Evolutionary conservation across 305 asterid genomes (phyloP), one percentile per base, ranked within the genome.

Genomic region (Salvia sclarea): DNA sequence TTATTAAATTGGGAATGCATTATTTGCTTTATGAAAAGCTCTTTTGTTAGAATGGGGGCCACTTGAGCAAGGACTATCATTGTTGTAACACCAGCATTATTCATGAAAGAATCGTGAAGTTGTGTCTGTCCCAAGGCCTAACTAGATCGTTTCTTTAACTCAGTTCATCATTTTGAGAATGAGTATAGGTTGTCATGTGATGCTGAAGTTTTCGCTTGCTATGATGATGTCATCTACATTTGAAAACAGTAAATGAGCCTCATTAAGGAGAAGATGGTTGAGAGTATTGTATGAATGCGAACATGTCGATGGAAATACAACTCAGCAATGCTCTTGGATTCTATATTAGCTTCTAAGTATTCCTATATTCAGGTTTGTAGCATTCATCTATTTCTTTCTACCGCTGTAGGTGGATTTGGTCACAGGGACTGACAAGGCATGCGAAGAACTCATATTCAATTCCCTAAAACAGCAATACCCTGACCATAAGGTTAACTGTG

Each of bases 381-480:
- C 7, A 13, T 30, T 70, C 45, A 58, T 67, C 30, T 44, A 16
- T 54, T 48, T 62, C 30, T 64, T 73, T 64, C 20, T 61, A 37
- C 4, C 53, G 62, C 71, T 66, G 74, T 71, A 93, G 98, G 98
- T 90, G 80, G 98, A 93, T 84, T 81, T 93, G 87, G 98, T 93
- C 48, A 93, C 98, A 0, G 98, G 88, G 82, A 93, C 98, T 14
- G 97, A 93, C 77, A 93, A 93, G 85, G 85, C 79, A 37, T 90
- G 97, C 47, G 98, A 93, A 75, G 92, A 91, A 49, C 82, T 87
- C 69, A 87, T 93, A 74, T 90, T 93, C 77, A 70, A 81, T 64
- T 66, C 75, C 63, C 91, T 93, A 54, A 90, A 86, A 74, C 74
- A 64, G 69, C 81, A 73, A n/a, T 91, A 74, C 78, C 96, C 99